Base-by-base conservation (phyloP, 805 yeast genomes). In the Kockiozyma suomiensis region DNA sequence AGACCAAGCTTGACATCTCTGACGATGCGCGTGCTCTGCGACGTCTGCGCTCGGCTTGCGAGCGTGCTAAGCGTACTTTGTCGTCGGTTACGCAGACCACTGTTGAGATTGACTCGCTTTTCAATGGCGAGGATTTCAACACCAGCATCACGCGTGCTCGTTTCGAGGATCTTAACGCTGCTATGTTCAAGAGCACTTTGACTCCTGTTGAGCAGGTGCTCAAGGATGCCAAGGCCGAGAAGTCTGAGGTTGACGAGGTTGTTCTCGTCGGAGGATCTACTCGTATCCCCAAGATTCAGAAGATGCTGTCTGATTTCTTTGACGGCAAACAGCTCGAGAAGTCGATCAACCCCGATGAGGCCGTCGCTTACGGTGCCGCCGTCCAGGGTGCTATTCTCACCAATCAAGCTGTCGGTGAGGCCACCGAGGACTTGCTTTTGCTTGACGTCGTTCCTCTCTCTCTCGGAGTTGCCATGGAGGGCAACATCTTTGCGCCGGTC, bases 301-400 rank as follows among this genome's bases (percentile, higher is more conserved):
- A 89, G 80, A 82, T 91, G 78, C 86, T 91, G 69, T 86, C 96
- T 66, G 97, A 91, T 81, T 91, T 84, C 89, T 91, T 91, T 73
- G 94, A 90, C 74, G 97, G 97, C 79, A 92, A 92, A 84, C 92
- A 90, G 80, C 88, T 90, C 78, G 94, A 90, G 82, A 92, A 90
- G 83, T 87, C 96, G 70, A 92, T 91, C 80, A 91, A 91, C 91
- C 97, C 97, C 70, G 97, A 91, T 83, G 97, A 91, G 84, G 97
- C 97, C 76, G 97, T 91, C 78, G 97, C 97, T 74, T 90, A 90
- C 84, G 97, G 97, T 87, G 98, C 98, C 74, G 97, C 98, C 74
- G 97, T 92, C 73, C 97, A 92, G 84, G 98, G 97, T 82, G 97
- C 97, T 76, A 90, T 93, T 81, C 85, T 92, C 80, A 88, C 97